Evolutionary conservation across 768 basidiomycete species (phyloP), one percentile per base, ranked within the genome.

Genomic region (Lyophyllum decastes): DNA sequence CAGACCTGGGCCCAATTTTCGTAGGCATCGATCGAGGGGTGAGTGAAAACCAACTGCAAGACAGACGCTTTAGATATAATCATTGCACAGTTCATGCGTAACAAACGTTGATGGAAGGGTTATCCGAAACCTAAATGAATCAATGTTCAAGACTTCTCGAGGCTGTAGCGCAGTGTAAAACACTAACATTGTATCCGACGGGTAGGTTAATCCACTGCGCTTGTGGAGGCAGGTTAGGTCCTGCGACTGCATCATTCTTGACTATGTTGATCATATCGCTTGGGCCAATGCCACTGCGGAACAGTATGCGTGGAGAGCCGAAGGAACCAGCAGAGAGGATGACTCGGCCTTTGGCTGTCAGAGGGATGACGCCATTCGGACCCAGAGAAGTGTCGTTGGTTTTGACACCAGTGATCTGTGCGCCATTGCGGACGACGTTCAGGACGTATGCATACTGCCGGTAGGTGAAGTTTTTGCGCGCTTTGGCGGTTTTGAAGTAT

Each of bases 1-100:
- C 82, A 86, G 2, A 86, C 81, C 35, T 78, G 61, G 1, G 79
- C 80, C 86, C 85, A 88, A 68, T 85, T 86, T n/a, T 87, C 83
- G 64, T 86, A 86, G 1, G 83, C 78, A 63, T 87, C 83, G 59
- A 88, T 74, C 38, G 73, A 74, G 1, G 85, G 85, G 66, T 87
- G 85, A 5, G 82, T 85, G 73, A 88, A 86, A 21, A 87, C 82
- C 62, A 86, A 69, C 81, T 84, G 55, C 35, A 17, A 22, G 54
- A 34, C 55, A 34, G 40, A 25, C 52, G 21, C 16, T 24, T n/a
- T 24, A 30, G 24, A 24, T 11, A 52, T 7, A 40, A n/a, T 46
- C 16, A 47, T 2, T 1, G 21, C 5, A 25, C 2, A 12, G 7
- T 30, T 24, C 24, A 49, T 19, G 24, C 41, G 2, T 30, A 24